Evolutionary conservation across 306 rosid species (phyloP).

Genomic region (Rosa persica): DNA sequence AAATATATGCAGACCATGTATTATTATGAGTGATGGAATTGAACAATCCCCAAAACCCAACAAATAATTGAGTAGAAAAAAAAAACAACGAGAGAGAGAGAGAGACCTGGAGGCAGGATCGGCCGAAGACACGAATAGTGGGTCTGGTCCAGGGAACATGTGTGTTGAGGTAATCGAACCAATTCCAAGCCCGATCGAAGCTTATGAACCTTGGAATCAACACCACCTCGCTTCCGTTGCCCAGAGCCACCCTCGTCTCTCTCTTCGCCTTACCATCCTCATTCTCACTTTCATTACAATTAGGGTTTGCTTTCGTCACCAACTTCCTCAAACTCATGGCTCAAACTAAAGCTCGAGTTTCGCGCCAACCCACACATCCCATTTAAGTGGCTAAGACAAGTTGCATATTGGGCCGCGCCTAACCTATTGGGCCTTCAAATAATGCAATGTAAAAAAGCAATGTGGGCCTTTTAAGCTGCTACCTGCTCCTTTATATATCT

Average conservation of each 20-base stretch:
- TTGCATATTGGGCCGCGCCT: neutral
- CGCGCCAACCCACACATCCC: neutral
- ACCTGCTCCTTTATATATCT: too few species aligned
- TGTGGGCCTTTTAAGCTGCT: too few species aligned
- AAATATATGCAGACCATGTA: neutral
- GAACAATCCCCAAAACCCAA: neutral
- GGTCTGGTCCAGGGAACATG: conserved; percentile 87
- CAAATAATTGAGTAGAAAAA: neutral
- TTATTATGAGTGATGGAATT: neutral
- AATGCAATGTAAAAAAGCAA: too few species aligned
- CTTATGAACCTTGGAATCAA: conserved; percentile 50
- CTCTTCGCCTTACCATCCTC: conserved; percentile 31
- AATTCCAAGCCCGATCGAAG: conserved; percentile 65
- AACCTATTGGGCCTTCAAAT: neutral
- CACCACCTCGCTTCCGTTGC: conserved; percentile 74
- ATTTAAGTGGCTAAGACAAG: too few species aligned
- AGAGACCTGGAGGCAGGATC: conserved; percentile 65
- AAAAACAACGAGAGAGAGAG: neutral
- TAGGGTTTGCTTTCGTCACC: conserved; percentile 36
- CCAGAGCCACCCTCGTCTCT: conserved; percentile 53
- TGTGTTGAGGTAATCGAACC: conserved; percentile 66
- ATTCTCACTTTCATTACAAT: conserved; percentile 19
- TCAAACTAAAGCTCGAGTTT: neutral
- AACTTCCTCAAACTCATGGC: conserved; percentile 52
- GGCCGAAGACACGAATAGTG: conserved; percentile 79